Evolutionary conservation across 257 asterid genomes (phyloP).

Genomic region (Gardenia jasminoides): DNA sequence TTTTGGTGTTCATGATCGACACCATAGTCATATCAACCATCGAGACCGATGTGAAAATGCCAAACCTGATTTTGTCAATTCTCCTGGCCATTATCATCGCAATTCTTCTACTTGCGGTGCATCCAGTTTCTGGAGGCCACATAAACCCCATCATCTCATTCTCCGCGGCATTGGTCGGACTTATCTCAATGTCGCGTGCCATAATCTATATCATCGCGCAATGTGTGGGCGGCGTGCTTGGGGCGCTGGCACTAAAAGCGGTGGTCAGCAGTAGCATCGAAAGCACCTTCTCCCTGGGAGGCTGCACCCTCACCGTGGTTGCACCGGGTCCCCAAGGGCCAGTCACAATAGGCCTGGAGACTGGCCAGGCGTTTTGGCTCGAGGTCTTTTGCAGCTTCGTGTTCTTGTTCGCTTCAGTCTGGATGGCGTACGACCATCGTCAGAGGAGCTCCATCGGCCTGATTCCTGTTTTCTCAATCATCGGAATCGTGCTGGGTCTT

Average conservation of each 20-base stretch:
- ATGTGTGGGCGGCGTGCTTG: conserved; percentile 47
- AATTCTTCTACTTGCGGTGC: conserved; percentile 64
- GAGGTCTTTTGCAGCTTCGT: conserved; percentile 60
- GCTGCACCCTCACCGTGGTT: conserved; percentile 57
- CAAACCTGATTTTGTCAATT: conserved; percentile 51
- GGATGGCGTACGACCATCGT: conserved; percentile 80
- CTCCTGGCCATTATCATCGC: conserved; percentile 49
- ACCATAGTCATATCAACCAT: conserved; percentile 62
- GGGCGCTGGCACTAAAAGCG: conserved; percentile 70
- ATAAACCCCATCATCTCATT: conserved; percentile 75
- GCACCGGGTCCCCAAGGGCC: conserved; percentile 37
- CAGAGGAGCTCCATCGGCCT: conserved; percentile 53
- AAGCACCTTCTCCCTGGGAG: conserved; percentile 55
- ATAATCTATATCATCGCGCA: conserved; percentile 38
- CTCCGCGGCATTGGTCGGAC: conserved; percentile 71
- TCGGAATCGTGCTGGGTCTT: conserved; percentile 39
- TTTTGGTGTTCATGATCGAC: conserved; percentile 65
- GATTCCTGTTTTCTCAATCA: conserved; percentile 28
- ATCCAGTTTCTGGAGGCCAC: conserved; percentile 77
- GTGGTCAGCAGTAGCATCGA: conserved; percentile 47
- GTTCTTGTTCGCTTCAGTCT: conserved; percentile 60
- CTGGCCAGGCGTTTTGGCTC: conserved; percentile 63
- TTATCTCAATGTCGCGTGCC: conserved; percentile 69
- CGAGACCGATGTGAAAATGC: conserved; percentile 46
- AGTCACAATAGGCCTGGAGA: conserved; percentile 37